These are phyloP conservation scores for Flammula alnicola DNA, from an alignment of 1,284 basidiomycete genomes.

Conservation along the genomic window DNA sequence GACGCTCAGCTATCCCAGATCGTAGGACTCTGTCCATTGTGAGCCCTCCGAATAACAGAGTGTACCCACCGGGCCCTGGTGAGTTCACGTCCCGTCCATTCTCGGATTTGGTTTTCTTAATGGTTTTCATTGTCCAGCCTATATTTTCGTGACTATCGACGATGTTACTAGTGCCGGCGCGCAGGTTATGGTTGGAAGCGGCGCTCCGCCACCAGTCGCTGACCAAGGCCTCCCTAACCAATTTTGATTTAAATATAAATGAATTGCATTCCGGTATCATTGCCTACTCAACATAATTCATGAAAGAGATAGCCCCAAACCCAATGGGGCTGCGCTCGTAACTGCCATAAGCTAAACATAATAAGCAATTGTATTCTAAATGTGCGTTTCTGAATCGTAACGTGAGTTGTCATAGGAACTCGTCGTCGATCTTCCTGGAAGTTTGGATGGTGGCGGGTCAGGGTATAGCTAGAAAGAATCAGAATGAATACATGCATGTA, in stretches of 20 bases:
- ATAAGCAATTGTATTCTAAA: not conserved
- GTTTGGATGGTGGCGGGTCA: not conserved
- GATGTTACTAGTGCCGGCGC: constrained; percentile 51
- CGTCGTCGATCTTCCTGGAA: too few relatives aligned
- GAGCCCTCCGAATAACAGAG: constrained; percentile 46
- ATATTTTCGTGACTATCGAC: constrained; percentile 49
- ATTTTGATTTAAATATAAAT: constrained; percentile 5
- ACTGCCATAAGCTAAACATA: too few relatives aligned
- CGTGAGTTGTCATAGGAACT: not conserved
- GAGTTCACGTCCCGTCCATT: not conserved
- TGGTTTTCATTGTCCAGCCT: constrained; percentile 14
- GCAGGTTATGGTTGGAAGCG: constrained; percentile 51
- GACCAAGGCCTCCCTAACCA: constrained; percentile 29
- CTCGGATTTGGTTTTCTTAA: not conserved
- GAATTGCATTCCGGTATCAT: too few relatives aligned
- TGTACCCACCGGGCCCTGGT: constrained; percentile 59
- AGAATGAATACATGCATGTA: not conserved
- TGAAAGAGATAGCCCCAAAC: too few relatives aligned
- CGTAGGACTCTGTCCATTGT: constrained; percentile 43
- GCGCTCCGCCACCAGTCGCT: constrained; percentile 32
- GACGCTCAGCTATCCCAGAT: constrained; percentile 38
- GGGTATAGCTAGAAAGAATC: constrained; percentile 5
- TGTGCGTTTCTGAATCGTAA: not conserved
- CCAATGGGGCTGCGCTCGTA: too few relatives aligned
- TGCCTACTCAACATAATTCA: too few relatives aligned